These are phyloP conservation scores for Teratosphaeriaceae sp. DNA, from an alignment of 2,329 filamentous ascomycete genomes.

Conservation along the genomic window DNA sequence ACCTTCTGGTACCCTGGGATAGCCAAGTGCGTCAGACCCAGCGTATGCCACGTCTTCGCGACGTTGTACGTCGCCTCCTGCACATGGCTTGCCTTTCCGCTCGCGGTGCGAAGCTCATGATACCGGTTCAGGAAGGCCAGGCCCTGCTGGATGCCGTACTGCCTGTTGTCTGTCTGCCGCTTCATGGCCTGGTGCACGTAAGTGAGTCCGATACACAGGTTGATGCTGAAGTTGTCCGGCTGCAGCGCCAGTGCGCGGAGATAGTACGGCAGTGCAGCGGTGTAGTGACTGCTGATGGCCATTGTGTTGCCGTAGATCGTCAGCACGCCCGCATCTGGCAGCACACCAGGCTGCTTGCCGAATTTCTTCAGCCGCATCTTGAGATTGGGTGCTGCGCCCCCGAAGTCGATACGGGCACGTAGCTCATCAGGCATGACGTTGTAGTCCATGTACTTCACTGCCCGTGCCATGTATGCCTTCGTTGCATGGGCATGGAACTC, in stretches of 20 bases:
- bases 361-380: slow-evolving; percentile 21
- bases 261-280: slow-evolving; percentile 82
- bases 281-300: slow-evolving; percentile 71
- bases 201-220: slow-evolving; percentile 72
- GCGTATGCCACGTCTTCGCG: slow-evolving; percentile 65
- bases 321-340: slow-evolving; percentile 72
- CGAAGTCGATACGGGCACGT: slow-evolving; percentile 37
- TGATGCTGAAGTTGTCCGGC: slow-evolving; percentile 68
- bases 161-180: slow-evolving; percentile 80
- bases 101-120: slow-evolving; percentile 50
- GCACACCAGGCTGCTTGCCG: slow-evolving; percentile 34
- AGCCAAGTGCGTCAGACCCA: slow-evolving; percentile 68
- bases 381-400: slow-evolving; percentile 34
- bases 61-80: slow-evolving; percentile 82
- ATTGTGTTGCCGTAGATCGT: slow-evolving; percentile 82
- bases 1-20: slow-evolving; percentile 62
- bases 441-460: slow-evolving; percentile 84
- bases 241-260: slow-evolving; percentile 60
- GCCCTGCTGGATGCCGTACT: slow-evolving; percentile 80
- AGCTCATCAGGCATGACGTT: slow-evolving; percentile 50
- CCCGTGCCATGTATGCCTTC: slow-evolving; percentile 85
- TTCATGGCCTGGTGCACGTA: slow-evolving; percentile 90
- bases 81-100: slow-evolving; percentile 38
- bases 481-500: slow-evolving; percentile 76
- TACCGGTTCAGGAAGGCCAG: slow-evolving; percentile 74